Evolutionary conservation across 306 rosid genomes (phyloP).

Genomic region (Oemleria cerasiformis): DNA sequence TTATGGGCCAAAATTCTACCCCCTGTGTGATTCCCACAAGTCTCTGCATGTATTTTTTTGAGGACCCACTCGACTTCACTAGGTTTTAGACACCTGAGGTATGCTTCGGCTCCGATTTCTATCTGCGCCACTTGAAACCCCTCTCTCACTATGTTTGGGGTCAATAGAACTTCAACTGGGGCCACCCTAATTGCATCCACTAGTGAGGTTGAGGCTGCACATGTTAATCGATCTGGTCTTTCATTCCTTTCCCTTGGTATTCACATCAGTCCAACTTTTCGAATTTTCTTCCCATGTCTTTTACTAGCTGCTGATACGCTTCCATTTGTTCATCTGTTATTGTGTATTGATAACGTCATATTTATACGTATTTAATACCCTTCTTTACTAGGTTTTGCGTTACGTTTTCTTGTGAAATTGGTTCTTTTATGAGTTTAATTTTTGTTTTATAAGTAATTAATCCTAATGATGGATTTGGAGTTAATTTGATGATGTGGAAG

Average conservation of each 20-base stretch:
- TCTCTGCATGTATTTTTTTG: background rate
- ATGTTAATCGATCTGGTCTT: rapidly evolving
- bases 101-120: no score
- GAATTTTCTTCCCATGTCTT: rapidly evolving
- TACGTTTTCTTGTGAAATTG: no score
- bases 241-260: background rate
- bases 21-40: background rate
- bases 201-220: rapidly evolving
- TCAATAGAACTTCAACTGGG: rapidly evolving
- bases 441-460: no score
- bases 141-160: rapidly evolving
- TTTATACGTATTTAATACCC: no score
- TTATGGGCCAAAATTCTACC: background rate
- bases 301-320: background rate
- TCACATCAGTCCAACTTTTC: background rate
- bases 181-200: background rate
- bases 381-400: no score
- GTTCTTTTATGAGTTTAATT: no score
- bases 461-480: no score
- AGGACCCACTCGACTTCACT: background rate
- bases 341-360: no score
- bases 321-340: rapidly evolving
- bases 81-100: background rate
- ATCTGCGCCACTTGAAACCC: background rate
- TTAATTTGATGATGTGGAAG: no score